phyloP scores from a whole-genome alignment of 2,329 filamentous ascomycete genomes.

The Madurella mycetomatis region DNA sequence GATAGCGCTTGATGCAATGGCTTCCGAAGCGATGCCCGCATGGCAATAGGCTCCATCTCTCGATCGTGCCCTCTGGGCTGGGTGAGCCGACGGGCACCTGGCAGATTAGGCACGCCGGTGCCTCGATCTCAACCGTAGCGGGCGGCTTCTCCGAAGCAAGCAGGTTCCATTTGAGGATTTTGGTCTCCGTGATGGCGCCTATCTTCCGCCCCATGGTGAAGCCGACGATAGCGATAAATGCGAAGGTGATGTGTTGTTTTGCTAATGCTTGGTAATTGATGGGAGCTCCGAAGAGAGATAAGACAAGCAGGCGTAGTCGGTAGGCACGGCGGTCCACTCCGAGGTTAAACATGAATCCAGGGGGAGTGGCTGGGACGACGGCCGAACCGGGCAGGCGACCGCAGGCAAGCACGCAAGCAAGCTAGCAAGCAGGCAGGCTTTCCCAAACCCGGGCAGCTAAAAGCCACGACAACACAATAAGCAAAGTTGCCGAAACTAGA shows the following conservation, averaged over 20 bases:
- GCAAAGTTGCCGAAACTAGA: not conserved
- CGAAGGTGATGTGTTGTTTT: not conserved
- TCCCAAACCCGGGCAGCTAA: not conserved
- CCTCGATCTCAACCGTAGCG: conserved; percentile 2
- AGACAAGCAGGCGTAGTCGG: not conserved
- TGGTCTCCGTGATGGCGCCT: conserved; percentile 3
- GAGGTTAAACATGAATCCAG: not conserved
- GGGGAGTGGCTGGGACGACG: not conserved
- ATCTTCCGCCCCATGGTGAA: conserved; percentile 15
- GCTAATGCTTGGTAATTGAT: not conserved
- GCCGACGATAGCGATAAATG: not conserved
- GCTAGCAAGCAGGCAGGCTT: too few species aligned
- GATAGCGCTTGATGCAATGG: conserved; percentile 41
- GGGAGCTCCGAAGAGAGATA: not conserved
- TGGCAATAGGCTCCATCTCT: conserved; percentile 38
- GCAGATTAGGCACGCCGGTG: conserved; percentile 38
- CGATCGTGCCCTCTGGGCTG: conserved; percentile 36
- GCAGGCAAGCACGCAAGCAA: too few species aligned
- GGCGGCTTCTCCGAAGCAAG: not conserved
- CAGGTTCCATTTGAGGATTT: not conserved
- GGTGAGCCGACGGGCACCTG: conserved; percentile 37
- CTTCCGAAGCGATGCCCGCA: conserved; percentile 43
- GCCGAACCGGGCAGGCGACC: not conserved
- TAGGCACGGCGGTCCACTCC: not conserved
- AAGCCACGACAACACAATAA: not conserved